These are phyloP conservation scores for Pisolithus orientalis DNA, from an alignment of 768 basidiomycete species.

Conservation along the genomic window DNA sequence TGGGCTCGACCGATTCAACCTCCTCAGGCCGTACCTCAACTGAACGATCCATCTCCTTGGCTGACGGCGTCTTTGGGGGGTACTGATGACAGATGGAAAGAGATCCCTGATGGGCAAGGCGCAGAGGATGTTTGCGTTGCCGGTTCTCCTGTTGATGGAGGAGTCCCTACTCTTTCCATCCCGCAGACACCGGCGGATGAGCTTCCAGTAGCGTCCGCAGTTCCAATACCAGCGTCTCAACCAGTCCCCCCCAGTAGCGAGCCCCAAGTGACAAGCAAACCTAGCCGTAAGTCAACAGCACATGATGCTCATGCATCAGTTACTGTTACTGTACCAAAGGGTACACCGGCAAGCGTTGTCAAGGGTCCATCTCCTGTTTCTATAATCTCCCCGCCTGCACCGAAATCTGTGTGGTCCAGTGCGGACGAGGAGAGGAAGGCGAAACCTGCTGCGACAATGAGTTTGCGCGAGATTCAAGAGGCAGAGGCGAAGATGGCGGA, in stretches of 20 bases:
- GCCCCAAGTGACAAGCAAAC: slow-evolving; percentile 18
- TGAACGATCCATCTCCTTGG: slow-evolving; percentile 52
- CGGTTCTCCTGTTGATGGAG: slow-evolving; percentile 14
- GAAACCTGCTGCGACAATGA: slow-evolving; percentile 43
- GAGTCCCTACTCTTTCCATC: slow-evolving; percentile 9
- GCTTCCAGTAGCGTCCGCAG: neutral
- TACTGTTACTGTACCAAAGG: slow-evolving; percentile 15
- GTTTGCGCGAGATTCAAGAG: slow-evolving; percentile 93
- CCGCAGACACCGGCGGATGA: slow-evolving; percentile 11
- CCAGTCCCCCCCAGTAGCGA: slow-evolving; percentile 4
- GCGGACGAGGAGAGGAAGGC: slow-evolving; percentile 64
- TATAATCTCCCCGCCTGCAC: slow-evolving; percentile 15
- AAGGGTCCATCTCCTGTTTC: slow-evolving; percentile 22
- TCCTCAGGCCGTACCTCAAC: slow-evolving; percentile 10
- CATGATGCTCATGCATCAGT: slow-evolving; percentile 20
- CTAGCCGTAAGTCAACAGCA: slow-evolving; percentile 22
- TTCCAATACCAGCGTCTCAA: slow-evolving; percentile 1
- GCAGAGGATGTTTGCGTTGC: slow-evolving; percentile 15
- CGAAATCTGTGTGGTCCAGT: slow-evolving; percentile 60
- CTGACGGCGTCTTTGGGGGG: slow-evolving; percentile 39
- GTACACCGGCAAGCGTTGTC: slow-evolving; percentile 1
- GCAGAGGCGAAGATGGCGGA: slow-evolving; percentile 80
- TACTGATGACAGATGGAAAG: slow-evolving; percentile 43
- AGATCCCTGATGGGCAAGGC: slow-evolving; percentile 34
- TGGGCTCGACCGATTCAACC: slow-evolving; percentile 30